These are phyloP conservation scores for Serendipita sp. DNA, from an alignment of 768 basidiomycete species.

Conservation along the genomic window DNA sequence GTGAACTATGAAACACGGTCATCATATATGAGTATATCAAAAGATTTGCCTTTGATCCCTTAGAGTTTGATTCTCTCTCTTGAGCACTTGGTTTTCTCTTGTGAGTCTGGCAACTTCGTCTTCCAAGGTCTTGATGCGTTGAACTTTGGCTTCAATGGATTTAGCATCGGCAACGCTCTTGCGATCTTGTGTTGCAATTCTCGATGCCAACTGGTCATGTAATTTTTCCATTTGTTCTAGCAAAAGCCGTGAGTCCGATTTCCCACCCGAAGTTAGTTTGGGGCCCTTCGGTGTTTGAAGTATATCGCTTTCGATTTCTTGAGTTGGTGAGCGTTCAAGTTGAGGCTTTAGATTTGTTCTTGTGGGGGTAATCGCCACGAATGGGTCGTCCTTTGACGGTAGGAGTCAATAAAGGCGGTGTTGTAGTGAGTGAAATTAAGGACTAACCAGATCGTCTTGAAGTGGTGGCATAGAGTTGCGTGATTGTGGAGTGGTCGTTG, in stretches of 20 bases:
- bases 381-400: too few relatives aligned
- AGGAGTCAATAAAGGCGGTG: too few relatives aligned
- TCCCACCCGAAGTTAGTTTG: neutral
- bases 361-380: too few relatives aligned
- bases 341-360: too few relatives aligned
- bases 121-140: neutral
- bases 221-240: neutral
- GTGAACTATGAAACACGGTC: neutral
- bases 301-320: too few relatives aligned
- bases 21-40: too few relatives aligned
- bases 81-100: neutral
- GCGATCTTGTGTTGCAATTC: neutral
- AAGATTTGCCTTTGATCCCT: neutral
- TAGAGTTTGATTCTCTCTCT: neutral
- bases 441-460: too few relatives aligned
- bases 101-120: neutral
- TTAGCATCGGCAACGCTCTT: neutral
- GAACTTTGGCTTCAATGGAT: neutral
- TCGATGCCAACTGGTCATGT: neutral
- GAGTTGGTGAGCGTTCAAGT: too few relatives aligned
- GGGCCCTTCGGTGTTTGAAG: too few relatives aligned
- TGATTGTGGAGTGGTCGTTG: too few relatives aligned
- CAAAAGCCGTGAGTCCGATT: neutral
- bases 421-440: too few relatives aligned
- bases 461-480: too few relatives aligned